Evolutionary conservation across 2,329 filamentous ascomycete genomes (phyloP), one percentile per base, ranked within the genome.

Genomic region (Monosporascus sp.): DNA sequence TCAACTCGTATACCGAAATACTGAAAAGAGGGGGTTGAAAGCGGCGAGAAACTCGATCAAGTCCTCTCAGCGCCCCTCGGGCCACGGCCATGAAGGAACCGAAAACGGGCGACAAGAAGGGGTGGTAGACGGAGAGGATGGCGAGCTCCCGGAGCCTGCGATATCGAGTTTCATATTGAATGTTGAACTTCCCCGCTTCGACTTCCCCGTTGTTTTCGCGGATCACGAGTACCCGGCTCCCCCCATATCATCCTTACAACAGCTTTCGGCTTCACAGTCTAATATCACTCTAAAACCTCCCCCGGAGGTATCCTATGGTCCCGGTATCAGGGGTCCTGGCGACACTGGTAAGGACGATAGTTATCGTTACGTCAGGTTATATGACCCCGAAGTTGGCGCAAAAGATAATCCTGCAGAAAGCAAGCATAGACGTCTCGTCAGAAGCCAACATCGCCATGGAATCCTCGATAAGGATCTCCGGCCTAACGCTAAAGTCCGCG

Each of bases 391-490:
- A 69, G 86, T 94, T 48, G 91, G 90, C 0, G 86, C 90, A 38
- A 83, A 82, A 54, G 92, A 96, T 60, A 99, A 99, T 66, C 94
- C 93, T 1, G 92, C 91, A 11, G 94, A 99, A 71, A 90, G 87
- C 66, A 99, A 99, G 70, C 94, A 99, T 70, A 84, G 94, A 58
- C 82, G 92, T 57, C 79, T 99, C 24, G 92, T 97, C 61, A 86
- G 94, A 69, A 96, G 91, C 68, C 90, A 94, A 62, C 83, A 87
- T 63, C 85, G 95, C 31, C 96, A 95, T 60, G 90, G 91, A n/a
- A 90, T 94, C 47, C 77, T 97, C 59, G 95, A 99, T 70, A 89
- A 94, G 60, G 94, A 99, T 67, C 77, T 97, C 57, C 97, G 96
- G 67, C 94, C 94, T 0, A 97, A 99, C 63, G 89, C 94, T 31